Conservation (phyloP, 768 basidiomycete genomes). For the Boletus rufocinnamomeus region DNA sequence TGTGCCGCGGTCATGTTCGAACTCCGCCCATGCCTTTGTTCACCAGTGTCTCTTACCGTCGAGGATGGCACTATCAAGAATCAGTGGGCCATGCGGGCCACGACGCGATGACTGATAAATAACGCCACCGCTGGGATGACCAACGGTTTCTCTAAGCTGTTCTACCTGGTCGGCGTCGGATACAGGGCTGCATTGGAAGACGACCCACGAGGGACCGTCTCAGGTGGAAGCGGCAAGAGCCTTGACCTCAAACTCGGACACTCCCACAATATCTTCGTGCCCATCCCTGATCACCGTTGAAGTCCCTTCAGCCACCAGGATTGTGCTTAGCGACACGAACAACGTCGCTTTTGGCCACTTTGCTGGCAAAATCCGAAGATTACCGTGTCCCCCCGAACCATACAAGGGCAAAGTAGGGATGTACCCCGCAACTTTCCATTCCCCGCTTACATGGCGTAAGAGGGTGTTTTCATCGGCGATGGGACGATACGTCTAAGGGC, state of each 20-base stretch:
- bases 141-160: slow-evolving; percentile 77
- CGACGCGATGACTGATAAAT: slow-evolving; percentile 83
- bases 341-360: slow-evolving; percentile 88
- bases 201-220: slow-evolving; percentile 61
- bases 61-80: slow-evolving; percentile 67
- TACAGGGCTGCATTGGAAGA: slow-evolving; percentile 87
- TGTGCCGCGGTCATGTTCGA: too few relatives aligned
- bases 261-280: slow-evolving; percentile 83
- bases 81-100: slow-evolving; percentile 94
- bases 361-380: slow-evolving; percentile 79
- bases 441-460: slow-evolving; percentile 8
- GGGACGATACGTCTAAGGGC: slow-evolving; percentile 91
- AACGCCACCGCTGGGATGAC: slow-evolving; percentile 93
- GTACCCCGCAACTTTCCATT: slow-evolving; percentile 28
- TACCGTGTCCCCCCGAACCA: slow-evolving; percentile 91
- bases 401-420: slow-evolving; percentile 98
- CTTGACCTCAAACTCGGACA: slow-evolving; percentile 92
- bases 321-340: slow-evolving; percentile 78
- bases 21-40: too few relatives aligned
- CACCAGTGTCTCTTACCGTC: slow-evolving; percentile 43
- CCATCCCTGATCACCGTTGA: slow-evolving; percentile 84
- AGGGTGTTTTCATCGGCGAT: slow-evolving; percentile 95
- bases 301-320: slow-evolving; percentile 82
- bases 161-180: slow-evolving; percentile 95
- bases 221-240: slow-evolving; percentile 62